Evolutionary conservation across 2,329 filamentous ascomycete species (phyloP).

Genomic region (Aquanectria penicillioides): DNA sequence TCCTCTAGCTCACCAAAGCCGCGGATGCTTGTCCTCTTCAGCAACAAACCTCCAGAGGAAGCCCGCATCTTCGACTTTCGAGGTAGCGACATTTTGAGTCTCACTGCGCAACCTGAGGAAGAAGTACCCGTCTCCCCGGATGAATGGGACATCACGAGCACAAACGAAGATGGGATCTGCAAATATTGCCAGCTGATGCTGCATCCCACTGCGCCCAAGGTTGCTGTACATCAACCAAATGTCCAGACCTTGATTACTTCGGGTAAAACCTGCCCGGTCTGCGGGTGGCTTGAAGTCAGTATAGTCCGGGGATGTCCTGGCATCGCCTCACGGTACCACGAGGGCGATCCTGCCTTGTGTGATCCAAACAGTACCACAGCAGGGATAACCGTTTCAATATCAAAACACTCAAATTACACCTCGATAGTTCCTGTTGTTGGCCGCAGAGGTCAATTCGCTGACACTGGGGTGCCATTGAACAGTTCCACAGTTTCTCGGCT

Average conservation of each 20-base stretch:
- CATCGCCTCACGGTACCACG: background rate
- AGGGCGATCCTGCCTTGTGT: background rate
- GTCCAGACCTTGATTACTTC: slow-evolving; percentile 1
- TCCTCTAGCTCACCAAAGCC: background rate
- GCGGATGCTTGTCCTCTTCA: background rate
- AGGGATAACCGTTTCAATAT: background rate
- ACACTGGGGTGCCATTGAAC: background rate
- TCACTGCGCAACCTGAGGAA: background rate
- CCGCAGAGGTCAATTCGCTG: background rate
- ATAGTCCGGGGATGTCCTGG: background rate
- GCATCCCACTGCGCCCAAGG: background rate
- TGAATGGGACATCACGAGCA: background rate
- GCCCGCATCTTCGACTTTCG: background rate
- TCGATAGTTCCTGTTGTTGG: background rate
- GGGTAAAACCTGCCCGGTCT: background rate
- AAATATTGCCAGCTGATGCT: slow-evolving; percentile 12
- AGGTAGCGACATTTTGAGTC: background rate
- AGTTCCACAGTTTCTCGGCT: slow-evolving; percentile 1
- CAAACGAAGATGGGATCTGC: background rate
- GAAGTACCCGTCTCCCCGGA: background rate
- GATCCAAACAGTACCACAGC: background rate
- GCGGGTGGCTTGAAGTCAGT: slow-evolving; percentile 1
- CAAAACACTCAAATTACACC: background rate
- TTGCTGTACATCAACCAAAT: background rate
- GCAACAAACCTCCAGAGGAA: background rate